Evolutionary conservation across 805 yeast genomes (phyloP).

Genomic region (Torulaspora quercuum): DNA sequence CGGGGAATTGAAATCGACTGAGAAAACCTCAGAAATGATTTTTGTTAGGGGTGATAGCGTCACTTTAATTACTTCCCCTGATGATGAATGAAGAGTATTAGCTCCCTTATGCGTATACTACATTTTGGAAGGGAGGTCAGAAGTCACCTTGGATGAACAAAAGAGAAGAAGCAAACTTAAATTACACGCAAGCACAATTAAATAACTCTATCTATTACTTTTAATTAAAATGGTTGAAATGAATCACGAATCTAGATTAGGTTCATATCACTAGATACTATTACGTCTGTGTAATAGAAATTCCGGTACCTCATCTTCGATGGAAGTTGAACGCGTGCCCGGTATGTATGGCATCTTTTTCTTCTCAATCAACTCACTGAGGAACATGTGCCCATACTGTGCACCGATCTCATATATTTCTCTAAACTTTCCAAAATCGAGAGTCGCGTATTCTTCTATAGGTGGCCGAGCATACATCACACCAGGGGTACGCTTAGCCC

Average conservation of each 20-base stretch:
- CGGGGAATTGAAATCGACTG: constrained; percentile 43
- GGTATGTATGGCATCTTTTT: constrained; percentile 62
- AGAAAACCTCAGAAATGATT: constrained; percentile 76
- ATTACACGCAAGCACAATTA: too few relatives aligned
- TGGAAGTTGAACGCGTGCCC: constrained; percentile 39
- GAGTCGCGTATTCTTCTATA: constrained; percentile 83
- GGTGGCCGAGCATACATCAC: constrained; percentile 91
- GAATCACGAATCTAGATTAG: too few relatives aligned
- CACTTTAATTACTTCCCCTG: constrained; percentile 57
- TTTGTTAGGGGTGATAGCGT: constrained; percentile 98
- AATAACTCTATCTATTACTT: too few relatives aligned
- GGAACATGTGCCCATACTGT: constrained; percentile 59
- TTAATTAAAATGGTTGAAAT: too few relatives aligned
- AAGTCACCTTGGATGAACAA: too few relatives aligned
- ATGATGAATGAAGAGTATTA: constrained; percentile 30
- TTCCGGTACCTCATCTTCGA: constrained; percentile 33
- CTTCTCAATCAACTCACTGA: constrained; percentile 50
- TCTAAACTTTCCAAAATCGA: constrained; percentile 88
- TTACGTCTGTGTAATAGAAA: constrained; percentile 53
- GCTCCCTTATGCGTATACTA: too few relatives aligned
- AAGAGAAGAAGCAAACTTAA: too few relatives aligned
- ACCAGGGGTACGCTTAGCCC: constrained; percentile 79
- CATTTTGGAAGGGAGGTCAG: too few relatives aligned
- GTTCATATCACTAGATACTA: constrained; percentile 51
- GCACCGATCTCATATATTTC: constrained; percentile 83